Base-by-base conservation (phyloP, 83 land plant genomes). In the Diphasiastrum complanatum region DNA sequence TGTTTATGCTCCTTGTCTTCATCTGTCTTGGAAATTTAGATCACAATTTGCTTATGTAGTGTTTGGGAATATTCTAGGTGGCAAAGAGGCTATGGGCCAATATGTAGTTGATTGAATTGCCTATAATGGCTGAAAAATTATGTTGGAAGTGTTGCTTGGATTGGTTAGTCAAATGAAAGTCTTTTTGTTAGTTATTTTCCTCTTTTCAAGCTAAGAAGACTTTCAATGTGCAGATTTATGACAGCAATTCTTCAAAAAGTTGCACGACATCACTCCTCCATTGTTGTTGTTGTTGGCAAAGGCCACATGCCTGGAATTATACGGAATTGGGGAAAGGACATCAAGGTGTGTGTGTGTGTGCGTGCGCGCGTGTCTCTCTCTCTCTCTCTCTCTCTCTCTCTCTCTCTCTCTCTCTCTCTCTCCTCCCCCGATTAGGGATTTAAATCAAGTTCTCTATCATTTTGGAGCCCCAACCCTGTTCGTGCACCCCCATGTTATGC, bases 201-300 rank as follows among this genome's bases (percentile, higher is more conserved):
- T 40, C 16, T 8, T 40, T 8, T 40, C 16, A 40, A 40, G 16
- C n/a, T n/a, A n/a, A n/a, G n/a, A n/a, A n/a, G n/a, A n/a, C n/a
- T n/a, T n/a, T 37, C 1, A 51, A 48, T 36, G 1, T 75, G 29
- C 75, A 91, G 95, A 75, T 91, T 80, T 60, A 91, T 91, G 97
- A 83, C 89, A 35, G 75, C 83, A 14, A 73, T 71, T 54, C 70
- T 91, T 55, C 65, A 77, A 33, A 68, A 51, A 60, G 70, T 87
- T 61, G 97, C 93, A 0, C 74, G 71, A 3, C 76, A 81, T 38
- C 74, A 80, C 57, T 53, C 68, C 38, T 84, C 97, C 61, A 85
- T 91, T n/a, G 95, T 91, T 47, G 97, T 90, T 27, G 95, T 91
- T 64, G 87, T 91, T 71, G 97, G 97, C 18, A 87, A 76, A 65